A percentile compares a stretch with the other conserved stretches of the same genome.
These are phyloP conservation scores for Tephrocybe sp. DNA, from an alignment of 768 basidiomycete genomes.

Conservation along the genomic window DNA sequence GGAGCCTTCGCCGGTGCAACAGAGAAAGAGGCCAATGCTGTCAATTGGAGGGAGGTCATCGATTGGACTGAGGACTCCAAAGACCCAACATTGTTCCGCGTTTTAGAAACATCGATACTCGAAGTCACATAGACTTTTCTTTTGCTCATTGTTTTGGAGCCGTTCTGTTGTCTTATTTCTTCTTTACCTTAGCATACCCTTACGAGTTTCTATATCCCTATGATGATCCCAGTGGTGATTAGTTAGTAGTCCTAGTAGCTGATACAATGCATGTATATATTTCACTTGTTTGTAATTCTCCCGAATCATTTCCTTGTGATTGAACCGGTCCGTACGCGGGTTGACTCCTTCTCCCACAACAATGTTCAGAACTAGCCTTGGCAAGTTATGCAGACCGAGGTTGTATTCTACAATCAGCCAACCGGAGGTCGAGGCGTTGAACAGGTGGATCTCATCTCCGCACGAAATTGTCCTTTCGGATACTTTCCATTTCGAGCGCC, in stretches of 20 bases:
- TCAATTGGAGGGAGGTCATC: conserved; percentile 80
- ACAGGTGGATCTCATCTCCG: conserved; percentile 54
- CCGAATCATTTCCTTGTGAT: background rate
- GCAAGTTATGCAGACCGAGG: conserved; percentile 10
- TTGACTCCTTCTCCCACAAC: conserved; percentile 3
- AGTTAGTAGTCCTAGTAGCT: conserved; percentile 13
- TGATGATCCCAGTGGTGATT: conserved; percentile 3
- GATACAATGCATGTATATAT: conserved; percentile 3
- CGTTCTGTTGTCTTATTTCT: background rate
- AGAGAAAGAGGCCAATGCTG: conserved; percentile 81
- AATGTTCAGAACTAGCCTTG: conserved; percentile 16
- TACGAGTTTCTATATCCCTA: conserved; percentile 4
- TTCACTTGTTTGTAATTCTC: conserved; percentile 1
- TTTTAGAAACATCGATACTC: conserved; percentile 77
- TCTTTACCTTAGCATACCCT: conserved; percentile 11
- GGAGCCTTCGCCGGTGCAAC: conserved; percentile 74
- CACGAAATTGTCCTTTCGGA: conserved; percentile 48
- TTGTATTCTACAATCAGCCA: conserved; percentile 14
- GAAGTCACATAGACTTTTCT: conserved; percentile 53
- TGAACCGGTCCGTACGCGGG: background rate
- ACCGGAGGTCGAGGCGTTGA: conserved; percentile 29
- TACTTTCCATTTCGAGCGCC: conserved; percentile 52
- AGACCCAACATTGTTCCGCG: conserved; percentile 70
- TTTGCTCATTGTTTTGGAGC: background rate
- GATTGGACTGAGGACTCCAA: conserved; percentile 83